Evolutionary conservation across 106 monocot genomes (phyloP).

Genomic region (Apostasia ramifera): DNA sequence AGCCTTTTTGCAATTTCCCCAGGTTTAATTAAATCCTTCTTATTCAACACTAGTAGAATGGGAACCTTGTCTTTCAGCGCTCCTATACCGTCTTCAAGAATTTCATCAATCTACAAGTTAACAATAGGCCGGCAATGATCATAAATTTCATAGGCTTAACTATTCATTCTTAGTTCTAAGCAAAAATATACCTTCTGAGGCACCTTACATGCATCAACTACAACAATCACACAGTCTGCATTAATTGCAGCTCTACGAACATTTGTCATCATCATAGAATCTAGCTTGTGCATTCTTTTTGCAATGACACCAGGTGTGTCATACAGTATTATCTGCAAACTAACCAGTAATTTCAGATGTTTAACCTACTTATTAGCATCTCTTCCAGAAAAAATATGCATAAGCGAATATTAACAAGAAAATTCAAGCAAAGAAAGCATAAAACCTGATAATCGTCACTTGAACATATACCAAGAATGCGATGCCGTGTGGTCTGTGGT

Average conservation of each 20-base stretch:
- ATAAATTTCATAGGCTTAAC: not conserved
- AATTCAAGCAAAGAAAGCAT: constrained; percentile 8
- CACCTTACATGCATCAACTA: constrained; percentile 88
- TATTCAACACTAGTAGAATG: constrained; percentile 77
- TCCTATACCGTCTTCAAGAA: constrained; percentile 79
- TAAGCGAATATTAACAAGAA: not conserved
- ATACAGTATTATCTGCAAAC: constrained; percentile 94
- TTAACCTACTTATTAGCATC: not conserved
- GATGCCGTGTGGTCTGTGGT: constrained; percentile 94
- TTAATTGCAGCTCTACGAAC: constrained; percentile 76
- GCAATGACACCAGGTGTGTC: constrained; percentile 96
- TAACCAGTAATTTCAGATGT: constrained; percentile 40
- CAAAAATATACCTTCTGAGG: constrained; percentile 67
- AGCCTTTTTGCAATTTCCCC: constrained; percentile 86
- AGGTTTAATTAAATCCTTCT: constrained; percentile 96
- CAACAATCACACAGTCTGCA: constrained; percentile 89
- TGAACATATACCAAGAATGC: constrained; percentile 96
- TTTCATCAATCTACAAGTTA: constrained; percentile 67
- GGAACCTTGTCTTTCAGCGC: constrained; percentile 48
- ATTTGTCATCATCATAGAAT: constrained; percentile 99
- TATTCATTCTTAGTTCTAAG: not conserved
- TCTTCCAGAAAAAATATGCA: not conserved
- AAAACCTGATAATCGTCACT: constrained; percentile 86
- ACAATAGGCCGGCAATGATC: constrained; percentile 2
- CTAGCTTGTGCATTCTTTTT: constrained; percentile 87